Evolutionary conservation across 2,329 filamentous ascomycete species (phyloP), one percentile per base, ranked within the genome.

Genomic region (Clonostachys solani): DNA sequence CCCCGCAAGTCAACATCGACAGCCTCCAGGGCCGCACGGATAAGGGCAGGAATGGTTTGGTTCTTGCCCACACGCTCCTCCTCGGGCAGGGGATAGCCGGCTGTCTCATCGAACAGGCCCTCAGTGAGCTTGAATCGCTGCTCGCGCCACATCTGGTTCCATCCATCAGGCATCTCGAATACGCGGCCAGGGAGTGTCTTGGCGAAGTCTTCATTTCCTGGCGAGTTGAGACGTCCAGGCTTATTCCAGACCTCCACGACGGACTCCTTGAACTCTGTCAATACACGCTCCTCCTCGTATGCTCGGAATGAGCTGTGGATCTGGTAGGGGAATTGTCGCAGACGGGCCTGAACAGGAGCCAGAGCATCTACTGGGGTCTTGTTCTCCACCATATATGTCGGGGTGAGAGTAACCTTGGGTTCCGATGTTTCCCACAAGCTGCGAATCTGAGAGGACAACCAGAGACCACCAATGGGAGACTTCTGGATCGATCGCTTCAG

Each of bases 251-350:
- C 84, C 69, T 96, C 91, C 29, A 97, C 91, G 15, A 96, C 90
- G 16, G 88, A 95, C 71, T 99, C 95, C 72, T 99, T 99, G 80
- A 95, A 99, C 64, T 96, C 91, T 36, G 89, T 91, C 48, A 99
- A 73, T 40, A 96, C 86, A 46, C 92, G 88, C 66, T 97, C 94
- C 72, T 99, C 92, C 68, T 97, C 86, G 54, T 92, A 85, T 16
- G 77, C 74, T 50, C 87, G 84, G 78, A 92, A 97, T 2, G 88
- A 91, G 29, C 81, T 77, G 56, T 71, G 67, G 51, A 86, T 72
- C 57, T 78, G 59, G 63, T 76, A 75, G 61, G 76, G 65, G 63
- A 90, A 95, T 37, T 80, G 80, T 56, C 83, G 85, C 66, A 89
- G 84, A 43, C 79, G 83, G 38, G 85, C 89, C 65, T 95, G 86